A percentile compares a stretch with the other conserved stretches of the same genome.
Conservation (phyloP, 805 yeast species). For the Teunomyces kruisii region DNA sequence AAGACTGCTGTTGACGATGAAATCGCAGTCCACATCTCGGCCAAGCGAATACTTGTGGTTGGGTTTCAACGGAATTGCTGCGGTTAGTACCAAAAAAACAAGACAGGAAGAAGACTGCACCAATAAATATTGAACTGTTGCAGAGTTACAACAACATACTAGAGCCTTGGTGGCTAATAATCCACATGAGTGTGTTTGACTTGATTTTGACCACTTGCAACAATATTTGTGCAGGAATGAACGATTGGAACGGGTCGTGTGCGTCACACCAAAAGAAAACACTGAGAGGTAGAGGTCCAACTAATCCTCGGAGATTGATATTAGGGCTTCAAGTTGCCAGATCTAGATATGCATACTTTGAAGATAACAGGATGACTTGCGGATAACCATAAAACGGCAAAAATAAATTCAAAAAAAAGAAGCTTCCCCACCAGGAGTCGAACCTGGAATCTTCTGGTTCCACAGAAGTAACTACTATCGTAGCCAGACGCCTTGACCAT, state of each 20-base stretch:
- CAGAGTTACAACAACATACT: background rate
- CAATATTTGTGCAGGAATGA: background rate
- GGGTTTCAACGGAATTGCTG: constrained; percentile 6
- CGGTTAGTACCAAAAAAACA: background rate
- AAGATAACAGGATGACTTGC: too few species aligned
- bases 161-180: constrained; percentile 2
- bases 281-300: too few species aligned
- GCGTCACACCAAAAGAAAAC: background rate
- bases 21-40: constrained; percentile 27
- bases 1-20: constrained; percentile 26
- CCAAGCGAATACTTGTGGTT: constrained; percentile 23
- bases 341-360: too few species aligned
- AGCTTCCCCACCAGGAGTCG: constrained; percentile 52
- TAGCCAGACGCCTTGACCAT: constrained; percentile 74
- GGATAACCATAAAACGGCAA: too few species aligned
- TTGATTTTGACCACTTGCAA: background rate
- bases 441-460: constrained; percentile 51
- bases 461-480: constrained; percentile 48
- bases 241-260: background rate
- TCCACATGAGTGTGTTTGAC: constrained; percentile 1
- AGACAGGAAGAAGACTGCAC: background rate
- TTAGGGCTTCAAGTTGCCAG: too few species aligned
- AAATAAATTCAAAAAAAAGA: constrained; percentile 4
- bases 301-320: too few species aligned
- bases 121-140: too few species aligned